These are phyloP conservation scores for Codiaeum variegatum DNA, from an alignment of 441 rosid species.

Conservation along the genomic window DNA sequence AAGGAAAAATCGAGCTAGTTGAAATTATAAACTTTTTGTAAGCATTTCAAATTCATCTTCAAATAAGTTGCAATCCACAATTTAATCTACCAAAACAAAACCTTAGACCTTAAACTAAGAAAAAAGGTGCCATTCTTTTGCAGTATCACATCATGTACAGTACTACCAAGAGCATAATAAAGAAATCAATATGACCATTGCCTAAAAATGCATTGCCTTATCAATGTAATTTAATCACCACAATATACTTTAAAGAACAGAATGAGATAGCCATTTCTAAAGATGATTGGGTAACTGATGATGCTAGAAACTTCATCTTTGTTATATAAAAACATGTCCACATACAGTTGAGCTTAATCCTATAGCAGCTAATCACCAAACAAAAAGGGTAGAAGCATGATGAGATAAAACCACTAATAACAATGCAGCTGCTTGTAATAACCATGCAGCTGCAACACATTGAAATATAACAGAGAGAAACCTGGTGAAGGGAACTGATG, in stretches of 20 bases:
- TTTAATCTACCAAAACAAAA: not conserved
- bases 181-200: not conserved
- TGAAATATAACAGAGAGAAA: conserved; percentile 20
- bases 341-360: not conserved
- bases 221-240: not conserved
- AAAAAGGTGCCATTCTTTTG: not conserved
- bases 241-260: not conserved
- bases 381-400: not conserved
- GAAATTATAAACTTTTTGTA: not conserved
- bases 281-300: not conserved
- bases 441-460: conserved; percentile 2
- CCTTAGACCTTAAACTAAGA: not conserved
- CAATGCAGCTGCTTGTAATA: not conserved
- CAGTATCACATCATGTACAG: not conserved
- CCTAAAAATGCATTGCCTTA: not conserved
- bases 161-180: not conserved
- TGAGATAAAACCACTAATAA: not conserved
- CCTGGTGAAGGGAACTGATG: conserved; percentile 98
- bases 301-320: not conserved
- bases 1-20: not conserved
- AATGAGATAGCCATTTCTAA: not conserved
- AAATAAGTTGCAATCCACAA: not conserved
- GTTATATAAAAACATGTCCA: not conserved
- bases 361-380: not conserved
- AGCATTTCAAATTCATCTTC: not conserved